Evolutionary conservation across 176 grass and related monocot species (phyloP).

Genomic region (Zea mays): DNA sequence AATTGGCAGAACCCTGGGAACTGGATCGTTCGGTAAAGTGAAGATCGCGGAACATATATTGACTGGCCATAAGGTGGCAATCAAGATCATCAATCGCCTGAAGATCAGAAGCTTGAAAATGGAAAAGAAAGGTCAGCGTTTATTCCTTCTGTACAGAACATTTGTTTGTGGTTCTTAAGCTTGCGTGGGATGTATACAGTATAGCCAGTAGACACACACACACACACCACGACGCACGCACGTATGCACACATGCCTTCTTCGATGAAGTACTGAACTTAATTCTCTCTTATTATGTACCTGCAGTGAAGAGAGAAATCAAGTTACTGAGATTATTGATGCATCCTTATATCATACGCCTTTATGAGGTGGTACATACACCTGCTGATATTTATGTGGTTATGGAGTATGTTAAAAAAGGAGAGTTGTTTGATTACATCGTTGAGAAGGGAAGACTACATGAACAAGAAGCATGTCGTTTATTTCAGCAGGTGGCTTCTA

Average conservation of each 20-base stretch:
- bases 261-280: background rate
- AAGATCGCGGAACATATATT: conserved; percentile 84
- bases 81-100: conserved; percentile 83
- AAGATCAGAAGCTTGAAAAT: conserved; percentile 83
- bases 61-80: conserved; percentile 78
- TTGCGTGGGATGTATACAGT: background rate
- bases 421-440: conserved; percentile 80
- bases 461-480: conserved; percentile 77
- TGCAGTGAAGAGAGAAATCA: conserved; percentile 71
- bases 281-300: conserved; percentile 4
- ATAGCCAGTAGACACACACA: background rate
- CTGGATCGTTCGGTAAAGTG: conserved; percentile 81
- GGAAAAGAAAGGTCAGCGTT: conserved; percentile 77
- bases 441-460: conserved; percentile 74
- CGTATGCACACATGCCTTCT: too few species aligned
- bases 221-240: too few species aligned
- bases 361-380: conserved; percentile 79
- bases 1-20: conserved; percentile 80
- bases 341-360: conserved; percentile 81
- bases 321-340: conserved; percentile 76
- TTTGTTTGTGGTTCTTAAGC: background rate
- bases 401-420: conserved; percentile 88
- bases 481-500: conserved; percentile 69
- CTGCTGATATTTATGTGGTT: conserved; percentile 71
- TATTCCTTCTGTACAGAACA: background rate